A percentile compares a stretch with the other conserved stretches of the same genome.
phyloP scores from a whole-genome alignment of 2,329 filamentous ascomycete genomes.

The Penicillium sumatraense region DNA sequence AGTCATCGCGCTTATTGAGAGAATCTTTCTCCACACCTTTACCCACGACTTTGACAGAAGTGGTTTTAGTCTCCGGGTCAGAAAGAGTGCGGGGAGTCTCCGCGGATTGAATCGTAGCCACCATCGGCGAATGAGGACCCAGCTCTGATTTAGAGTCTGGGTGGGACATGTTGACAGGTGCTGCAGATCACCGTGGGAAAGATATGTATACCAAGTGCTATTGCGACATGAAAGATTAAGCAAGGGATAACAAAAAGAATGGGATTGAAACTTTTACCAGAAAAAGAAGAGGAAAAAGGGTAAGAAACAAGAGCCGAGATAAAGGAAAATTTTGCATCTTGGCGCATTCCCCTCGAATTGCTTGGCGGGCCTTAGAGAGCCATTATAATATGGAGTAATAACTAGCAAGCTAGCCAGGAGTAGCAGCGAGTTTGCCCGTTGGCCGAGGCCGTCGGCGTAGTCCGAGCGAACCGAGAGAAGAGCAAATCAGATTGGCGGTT shows the following conservation, averaged over 20 bases:
- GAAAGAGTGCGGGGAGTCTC: conserved; percentile 13
- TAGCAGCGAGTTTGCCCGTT: conserved; percentile 2
- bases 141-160: not conserved
- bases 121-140: conserved; percentile 15
- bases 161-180: conserved; percentile 14
- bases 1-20: conserved; percentile 23
- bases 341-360: conserved; percentile 8
- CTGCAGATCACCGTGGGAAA: not conserved
- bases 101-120: conserved; percentile 15
- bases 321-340: conserved; percentile 7
- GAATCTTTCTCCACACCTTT: conserved; percentile 23
- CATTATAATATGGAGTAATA: no score
- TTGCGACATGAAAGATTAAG: not conserved
- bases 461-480: not conserved
- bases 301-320: not conserved
- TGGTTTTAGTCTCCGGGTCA: conserved; percentile 20
- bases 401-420: no score
- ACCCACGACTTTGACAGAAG: conserved; percentile 13
- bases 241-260: not conserved
- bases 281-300: not conserved
- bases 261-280: not conserved
- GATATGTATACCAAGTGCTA: not conserved
- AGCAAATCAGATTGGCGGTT: conserved; percentile 6
- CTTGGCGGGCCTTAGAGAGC: conserved; percentile 4
- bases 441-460: conserved; percentile 3